Percentiles rank a stretch among this genome's conserved stretches.
Conservation (phyloP, 306 rosid genomes). For the Gynostemma pentaphyllum region DNA sequence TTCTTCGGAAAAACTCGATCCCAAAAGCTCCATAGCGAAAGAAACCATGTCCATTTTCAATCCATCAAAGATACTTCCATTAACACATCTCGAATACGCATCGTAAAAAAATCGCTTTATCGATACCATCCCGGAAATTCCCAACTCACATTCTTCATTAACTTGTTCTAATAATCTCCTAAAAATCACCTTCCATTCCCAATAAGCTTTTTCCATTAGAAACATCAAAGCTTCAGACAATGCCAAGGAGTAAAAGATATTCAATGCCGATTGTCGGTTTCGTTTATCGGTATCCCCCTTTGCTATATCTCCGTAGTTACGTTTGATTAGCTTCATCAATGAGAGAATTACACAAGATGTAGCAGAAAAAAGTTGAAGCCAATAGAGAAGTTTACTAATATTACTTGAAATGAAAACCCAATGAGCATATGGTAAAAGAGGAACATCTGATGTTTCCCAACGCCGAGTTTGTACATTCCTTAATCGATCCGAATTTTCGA, state of each 20-base stretch:
- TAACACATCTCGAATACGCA: constrained; percentile 78
- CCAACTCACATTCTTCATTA: constrained; percentile 56
- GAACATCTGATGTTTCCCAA: constrained; percentile 76
- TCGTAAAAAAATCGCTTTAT: constrained; percentile 79
- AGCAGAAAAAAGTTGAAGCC: constrained; percentile 94
- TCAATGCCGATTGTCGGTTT: constrained; percentile 59
- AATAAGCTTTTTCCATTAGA: constrained; percentile 64
- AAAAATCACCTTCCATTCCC: constrained; percentile 70
- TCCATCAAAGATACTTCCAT: constrained; percentile 88
- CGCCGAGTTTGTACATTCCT: constrained; percentile 49
- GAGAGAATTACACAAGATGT: constrained; percentile 73
- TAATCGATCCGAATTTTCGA: constrained; percentile 20
- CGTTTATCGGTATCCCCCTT: constrained; percentile 77
- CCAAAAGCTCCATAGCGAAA: constrained; percentile 69
- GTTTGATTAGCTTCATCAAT: constrained; percentile 43
- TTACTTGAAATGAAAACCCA: constrained; percentile 61
- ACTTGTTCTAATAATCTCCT: constrained; percentile 61
- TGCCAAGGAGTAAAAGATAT: constrained; percentile 68
- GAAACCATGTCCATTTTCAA: constrained; percentile 89
- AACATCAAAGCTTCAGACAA: constrained; percentile 82
- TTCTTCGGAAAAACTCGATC: constrained; percentile 74
- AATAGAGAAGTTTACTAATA: constrained; percentile 71
- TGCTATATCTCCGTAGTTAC: constrained; percentile 54
- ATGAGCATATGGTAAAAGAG: constrained; percentile 56
- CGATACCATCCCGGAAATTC: constrained; percentile 50